Conservation (phyloP, 192 early-diverging fungal genomes). For the Umbelopsis sp. region DNA sequence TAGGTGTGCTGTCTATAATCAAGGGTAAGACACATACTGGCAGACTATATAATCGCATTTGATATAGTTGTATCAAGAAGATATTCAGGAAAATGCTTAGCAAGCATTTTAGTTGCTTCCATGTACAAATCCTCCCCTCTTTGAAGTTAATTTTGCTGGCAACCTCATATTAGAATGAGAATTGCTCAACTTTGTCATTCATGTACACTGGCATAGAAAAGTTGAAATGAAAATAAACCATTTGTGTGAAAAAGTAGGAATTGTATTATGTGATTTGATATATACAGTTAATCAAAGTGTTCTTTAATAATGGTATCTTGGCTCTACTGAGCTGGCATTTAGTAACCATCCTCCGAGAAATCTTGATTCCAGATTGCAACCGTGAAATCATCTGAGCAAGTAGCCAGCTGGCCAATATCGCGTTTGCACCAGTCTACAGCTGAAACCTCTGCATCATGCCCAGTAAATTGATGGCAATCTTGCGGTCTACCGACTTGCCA, state of each 20-base stretch:
- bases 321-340: neutral
- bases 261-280: neutral
- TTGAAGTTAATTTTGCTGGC: neutral
- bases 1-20: conserved; percentile 18
- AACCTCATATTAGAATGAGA: neutral
- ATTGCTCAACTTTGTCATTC: neutral
- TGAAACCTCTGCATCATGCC: conserved; percentile 68
- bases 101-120: neutral
- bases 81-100: no score
- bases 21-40: neutral
- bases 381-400: conserved; percentile 76
- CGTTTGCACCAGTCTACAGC: conserved; percentile 74
- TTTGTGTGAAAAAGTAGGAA: neutral
- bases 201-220: no score
- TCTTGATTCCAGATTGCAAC: conserved; percentile 73
- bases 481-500: conserved; percentile 65
- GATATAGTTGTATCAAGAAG: no score
- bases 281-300: neutral
- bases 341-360: conserved; percentile 2
- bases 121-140: conserved; percentile 18
- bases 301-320: neutral
- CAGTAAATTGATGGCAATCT: conserved; percentile 59
- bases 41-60: no score
- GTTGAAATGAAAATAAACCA: no score
- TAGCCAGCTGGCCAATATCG: conserved; percentile 58